Evolutionary conservation across 495 filamentous ascomycete species (phyloP).

Genomic region (Beverwykella pulmonaria): DNA sequence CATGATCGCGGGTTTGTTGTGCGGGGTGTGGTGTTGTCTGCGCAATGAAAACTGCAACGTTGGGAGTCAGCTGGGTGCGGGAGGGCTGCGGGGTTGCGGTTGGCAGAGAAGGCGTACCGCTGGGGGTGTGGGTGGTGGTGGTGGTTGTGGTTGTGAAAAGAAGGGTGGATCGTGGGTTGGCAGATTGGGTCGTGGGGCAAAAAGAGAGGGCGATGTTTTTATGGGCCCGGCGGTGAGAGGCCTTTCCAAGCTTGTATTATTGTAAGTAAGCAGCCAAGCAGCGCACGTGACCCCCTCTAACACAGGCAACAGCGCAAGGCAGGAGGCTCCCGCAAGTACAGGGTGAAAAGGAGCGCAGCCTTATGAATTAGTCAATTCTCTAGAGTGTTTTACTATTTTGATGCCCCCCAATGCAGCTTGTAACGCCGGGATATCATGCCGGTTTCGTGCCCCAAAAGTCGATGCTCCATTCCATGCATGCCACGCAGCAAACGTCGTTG

Average conservation of each 20-base stretch:
- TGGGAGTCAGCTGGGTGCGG: constrained; percentile 18
- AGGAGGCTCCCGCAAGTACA: constrained; percentile 18
- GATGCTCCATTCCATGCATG: constrained; percentile 39
- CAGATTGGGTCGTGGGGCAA: constrained; percentile 37
- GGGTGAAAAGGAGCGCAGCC: background rate
- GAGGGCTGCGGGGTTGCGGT: background rate
- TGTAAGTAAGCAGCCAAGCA: constrained; percentile 7
- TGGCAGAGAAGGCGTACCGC: constrained; percentile 9
- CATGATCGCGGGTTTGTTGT: constrained; percentile 40
- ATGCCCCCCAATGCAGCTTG: constrained; percentile 5
- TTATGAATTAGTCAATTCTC: constrained; percentile 14
- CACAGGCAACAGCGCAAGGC: constrained; percentile 29
- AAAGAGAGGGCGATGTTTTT: constrained; percentile 29
- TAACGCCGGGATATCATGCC: constrained; percentile 41
- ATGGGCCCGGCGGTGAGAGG: constrained; percentile 30
- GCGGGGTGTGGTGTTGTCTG: constrained; percentile 39
- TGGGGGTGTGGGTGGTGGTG: constrained; percentile 7
- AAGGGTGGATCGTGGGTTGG: constrained; percentile 21
- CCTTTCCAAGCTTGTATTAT: background rate
- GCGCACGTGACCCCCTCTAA: constrained; percentile 3
- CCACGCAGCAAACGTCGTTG: constrained; percentile 33
- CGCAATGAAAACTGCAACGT: constrained; percentile 21
- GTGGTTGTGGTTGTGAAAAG: background rate
- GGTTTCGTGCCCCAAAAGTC: constrained; percentile 6
- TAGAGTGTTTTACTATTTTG: background rate